Percentiles rank a stretch among this genome's conserved stretches.
Evolutionary conservation across 306 rosid genomes (phyloP).

Genomic region (Castanopsis chinensis): DNA sequence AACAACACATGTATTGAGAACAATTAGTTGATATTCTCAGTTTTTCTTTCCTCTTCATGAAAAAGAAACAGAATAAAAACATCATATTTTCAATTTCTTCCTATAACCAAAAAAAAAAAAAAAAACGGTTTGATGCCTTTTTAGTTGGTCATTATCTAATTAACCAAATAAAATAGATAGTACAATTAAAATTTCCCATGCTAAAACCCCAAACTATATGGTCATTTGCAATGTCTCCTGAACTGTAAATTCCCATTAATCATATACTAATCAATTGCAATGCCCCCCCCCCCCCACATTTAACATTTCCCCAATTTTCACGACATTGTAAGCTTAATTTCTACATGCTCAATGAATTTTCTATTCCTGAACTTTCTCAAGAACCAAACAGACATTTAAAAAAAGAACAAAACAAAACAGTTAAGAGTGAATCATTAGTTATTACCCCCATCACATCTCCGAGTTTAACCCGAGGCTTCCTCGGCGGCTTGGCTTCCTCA

Average conservation of each 20-base stretch:
- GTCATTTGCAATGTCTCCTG: too few species aligned
- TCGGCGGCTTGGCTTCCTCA: slow-evolving; percentile 45
- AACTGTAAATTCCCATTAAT: too few species aligned
- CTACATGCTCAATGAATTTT: not conserved
- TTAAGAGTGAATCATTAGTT: slow-evolving; percentile 2
- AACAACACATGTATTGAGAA: not conserved
- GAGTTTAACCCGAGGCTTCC: slow-evolving; percentile 78
- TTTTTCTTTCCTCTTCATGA: not conserved
- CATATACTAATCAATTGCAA: too few species aligned
- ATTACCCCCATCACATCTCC: slow-evolving; percentile 99
- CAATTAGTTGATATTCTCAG: not conserved
- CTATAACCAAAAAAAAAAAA: not conserved
- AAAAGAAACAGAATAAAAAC: not conserved
- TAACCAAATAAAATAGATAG: too few species aligned
- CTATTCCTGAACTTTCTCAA: not conserved
- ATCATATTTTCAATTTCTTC: not conserved
- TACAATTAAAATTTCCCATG: too few species aligned
- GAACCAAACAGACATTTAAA: not conserved
- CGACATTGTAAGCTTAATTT: too few species aligned
- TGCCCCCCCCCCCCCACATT: too few species aligned
- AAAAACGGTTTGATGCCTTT: not conserved
- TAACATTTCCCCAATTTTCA: too few species aligned
- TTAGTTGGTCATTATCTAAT: too few species aligned
- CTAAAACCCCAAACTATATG: too few species aligned
- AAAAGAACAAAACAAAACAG: not conserved